phyloP scores from a whole-genome alignment of 2,329 filamentous ascomycete genomes.

The Exophiala sp. region DNA sequence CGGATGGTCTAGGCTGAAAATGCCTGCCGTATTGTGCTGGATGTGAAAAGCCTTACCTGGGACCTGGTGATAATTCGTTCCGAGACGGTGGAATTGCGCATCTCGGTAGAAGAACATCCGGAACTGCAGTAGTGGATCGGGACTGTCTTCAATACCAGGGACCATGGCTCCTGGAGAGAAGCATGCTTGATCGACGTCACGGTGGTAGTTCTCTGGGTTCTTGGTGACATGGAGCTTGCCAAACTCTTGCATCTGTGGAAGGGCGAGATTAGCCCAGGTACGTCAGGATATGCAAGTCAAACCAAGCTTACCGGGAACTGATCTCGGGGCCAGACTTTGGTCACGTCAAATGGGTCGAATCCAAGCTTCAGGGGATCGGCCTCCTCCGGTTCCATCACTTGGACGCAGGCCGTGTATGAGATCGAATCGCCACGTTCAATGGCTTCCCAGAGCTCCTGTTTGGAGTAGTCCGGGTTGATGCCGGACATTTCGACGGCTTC shows the following conservation, averaged over 20 bases:
- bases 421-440: conserved; percentile 58
- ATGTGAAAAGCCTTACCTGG: conserved; percentile 25
- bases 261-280: neutral
- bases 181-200: conserved; percentile 61
- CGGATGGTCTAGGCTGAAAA: too few relatives aligned
- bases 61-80: conserved; percentile 40
- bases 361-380: conserved; percentile 50
- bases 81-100: conserved; percentile 39
- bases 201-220: conserved; percentile 57
- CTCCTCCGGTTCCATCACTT: conserved; percentile 57
- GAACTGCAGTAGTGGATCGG: conserved; percentile 58
- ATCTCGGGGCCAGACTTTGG: conserved; percentile 62
- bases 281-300: conserved; percentile 45
- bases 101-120: conserved; percentile 58
- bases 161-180: conserved; percentile 62
- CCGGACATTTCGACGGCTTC: neutral
- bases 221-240: neutral
- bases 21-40: too few relatives aligned
- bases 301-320: conserved; percentile 55
- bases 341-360: conserved; percentile 63
- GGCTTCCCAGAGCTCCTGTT: conserved; percentile 57
- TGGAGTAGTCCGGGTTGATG: conserved; percentile 1
- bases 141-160: conserved; percentile 56
- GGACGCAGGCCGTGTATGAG: conserved; percentile 59
- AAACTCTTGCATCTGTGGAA: neutral